Evolutionary conservation across 2,329 filamentous ascomycete genomes (phyloP).

Genomic region (Fusarium austroafricanum): DNA sequence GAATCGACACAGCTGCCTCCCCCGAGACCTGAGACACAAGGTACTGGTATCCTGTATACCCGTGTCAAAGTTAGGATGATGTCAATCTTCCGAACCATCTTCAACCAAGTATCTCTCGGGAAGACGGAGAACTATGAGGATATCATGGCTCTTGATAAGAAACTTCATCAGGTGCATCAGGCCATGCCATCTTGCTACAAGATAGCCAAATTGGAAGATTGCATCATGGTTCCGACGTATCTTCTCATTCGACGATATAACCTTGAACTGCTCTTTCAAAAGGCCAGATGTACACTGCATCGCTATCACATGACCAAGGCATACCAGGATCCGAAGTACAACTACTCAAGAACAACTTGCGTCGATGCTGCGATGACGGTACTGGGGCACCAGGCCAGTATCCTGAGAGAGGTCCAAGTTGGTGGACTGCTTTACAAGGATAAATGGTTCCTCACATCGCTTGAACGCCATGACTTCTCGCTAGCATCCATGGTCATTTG

Average conservation of each 20-base stretch:
- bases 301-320: slow-evolving; percentile 34
- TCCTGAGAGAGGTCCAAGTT: slow-evolving; percentile 30
- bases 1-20: slow-evolving; percentile 18
- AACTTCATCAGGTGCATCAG: slow-evolving; percentile 13
- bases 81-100: slow-evolving; percentile 30
- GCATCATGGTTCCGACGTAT: slow-evolving; percentile 20
- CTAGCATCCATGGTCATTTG: slow-evolving; percentile 37
- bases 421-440: slow-evolving; percentile 25
- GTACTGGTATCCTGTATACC: slow-evolving; percentile 22
- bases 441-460: slow-evolving; percentile 31
- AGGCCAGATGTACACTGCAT: slow-evolving; percentile 29
- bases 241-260: slow-evolving; percentile 33
- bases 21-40: slow-evolving; percentile 8
- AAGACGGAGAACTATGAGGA: slow-evolving; percentile 26
- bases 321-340: slow-evolving; percentile 22
- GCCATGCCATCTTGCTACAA: slow-evolving; percentile 25
- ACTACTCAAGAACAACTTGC: slow-evolving; percentile 24
- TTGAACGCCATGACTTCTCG: slow-evolving; percentile 33
- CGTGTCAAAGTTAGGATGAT: slow-evolving; percentile 26
- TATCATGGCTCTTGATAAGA: slow-evolving; percentile 32
- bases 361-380: slow-evolving; percentile 35
- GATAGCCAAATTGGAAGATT: slow-evolving; percentile 27
- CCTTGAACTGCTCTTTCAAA: slow-evolving; percentile 31
- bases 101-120: slow-evolving; percentile 33
- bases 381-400: slow-evolving; percentile 15